A percentile compares a stretch with the other conserved stretches of the same genome.
Conservation (phyloP, 495 filamentous ascomycete species). For the Xylaria scruposa region DNA sequence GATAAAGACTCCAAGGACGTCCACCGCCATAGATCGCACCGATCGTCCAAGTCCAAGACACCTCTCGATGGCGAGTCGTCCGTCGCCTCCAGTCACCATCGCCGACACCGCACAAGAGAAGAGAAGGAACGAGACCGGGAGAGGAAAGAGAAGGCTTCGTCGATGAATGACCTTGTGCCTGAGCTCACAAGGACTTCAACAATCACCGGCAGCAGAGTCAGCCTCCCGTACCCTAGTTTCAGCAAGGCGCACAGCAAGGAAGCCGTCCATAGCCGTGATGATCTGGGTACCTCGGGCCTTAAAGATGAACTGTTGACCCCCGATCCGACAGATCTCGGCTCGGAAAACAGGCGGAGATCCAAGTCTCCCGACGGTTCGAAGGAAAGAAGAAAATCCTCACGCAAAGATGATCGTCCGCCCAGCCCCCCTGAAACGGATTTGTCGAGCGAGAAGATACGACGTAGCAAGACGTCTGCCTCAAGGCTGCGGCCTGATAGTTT, state of each 20-base stretch:
- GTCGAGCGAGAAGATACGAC: slow-evolving; percentile 51
- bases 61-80: slow-evolving; percentile 44
- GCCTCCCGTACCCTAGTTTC: slow-evolving; percentile 82
- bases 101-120: slow-evolving; percentile 47
- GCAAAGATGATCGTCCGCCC: slow-evolving; percentile 55
- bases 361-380: slow-evolving; percentile 45
- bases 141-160: slow-evolving; percentile 39
- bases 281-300: slow-evolving; percentile 48
- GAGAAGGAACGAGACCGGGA: slow-evolving; percentile 49
- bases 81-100: slow-evolving; percentile 39
- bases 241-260: slow-evolving; percentile 92
- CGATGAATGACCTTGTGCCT: slow-evolving; percentile 56
- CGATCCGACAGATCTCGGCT: slow-evolving; percentile 77
- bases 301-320: slow-evolving; percentile 71
- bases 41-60: slow-evolving; percentile 45
- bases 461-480: slow-evolving; percentile 44
- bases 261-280: slow-evolving; percentile 67
- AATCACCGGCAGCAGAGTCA: slow-evolving; percentile 54
- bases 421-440: slow-evolving; percentile 64
- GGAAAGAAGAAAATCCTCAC: slow-evolving; percentile 39
- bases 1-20: slow-evolving; percentile 38
- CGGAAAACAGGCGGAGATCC: slow-evolving; percentile 52
- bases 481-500: slow-evolving; percentile 34
- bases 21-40: slow-evolving; percentile 41
- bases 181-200: slow-evolving; percentile 51